Conservation (phyloP, 1,284 basidiomycete genomes). For the Ustilago vetiveriae region DNA sequence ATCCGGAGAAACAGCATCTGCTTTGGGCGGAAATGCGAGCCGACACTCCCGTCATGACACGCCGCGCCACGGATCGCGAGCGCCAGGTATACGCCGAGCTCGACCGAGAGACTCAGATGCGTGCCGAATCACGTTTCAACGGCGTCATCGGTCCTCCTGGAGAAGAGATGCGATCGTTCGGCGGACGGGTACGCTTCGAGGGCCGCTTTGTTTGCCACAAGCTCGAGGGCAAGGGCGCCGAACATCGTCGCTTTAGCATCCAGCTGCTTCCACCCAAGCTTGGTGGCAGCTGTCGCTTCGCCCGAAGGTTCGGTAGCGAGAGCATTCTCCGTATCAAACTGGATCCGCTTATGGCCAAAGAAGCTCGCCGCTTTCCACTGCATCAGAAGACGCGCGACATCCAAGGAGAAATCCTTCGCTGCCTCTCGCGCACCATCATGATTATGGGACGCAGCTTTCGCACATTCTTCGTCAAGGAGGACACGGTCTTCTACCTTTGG, state of each 20-base stretch:
- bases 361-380: slow-evolving; percentile 11
- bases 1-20: slow-evolving; percentile 8
- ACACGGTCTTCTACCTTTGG: slow-evolving; percentile 47
- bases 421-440: slow-evolving; percentile 13
- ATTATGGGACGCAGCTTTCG: slow-evolving; percentile 47
- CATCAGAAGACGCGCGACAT: slow-evolving; percentile 17
- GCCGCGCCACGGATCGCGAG: slow-evolving; percentile 17
- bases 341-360: slow-evolving; percentile 18
- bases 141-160: slow-evolving; percentile 33
- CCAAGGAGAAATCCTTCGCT: slow-evolving; percentile 28
- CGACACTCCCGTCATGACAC: slow-evolving; percentile 9
- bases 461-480: slow-evolving; percentile 55
- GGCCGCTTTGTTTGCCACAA: slow-evolving; percentile 14
- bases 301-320: slow-evolving; percentile 35
- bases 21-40: slow-evolving; percentile 14
- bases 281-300: slow-evolving; percentile 37
- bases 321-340: slow-evolving; percentile 37
- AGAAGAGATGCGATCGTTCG: slow-evolving; percentile 28
- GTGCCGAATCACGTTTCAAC: slow-evolving; percentile 3
- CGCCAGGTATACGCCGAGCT: slow-evolving; percentile 19
- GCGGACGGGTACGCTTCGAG: slow-evolving; percentile 36
- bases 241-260: slow-evolving; percentile 13
- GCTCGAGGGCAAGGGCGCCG: slow-evolving; percentile 2
- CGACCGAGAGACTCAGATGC: slow-evolving; percentile 26
- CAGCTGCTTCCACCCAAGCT: slow-evolving; percentile 31